These are phyloP conservation scores for Podila verticillata DNA, from an alignment of 192 early-diverging fungal species.

Conservation along the genomic window DNA sequence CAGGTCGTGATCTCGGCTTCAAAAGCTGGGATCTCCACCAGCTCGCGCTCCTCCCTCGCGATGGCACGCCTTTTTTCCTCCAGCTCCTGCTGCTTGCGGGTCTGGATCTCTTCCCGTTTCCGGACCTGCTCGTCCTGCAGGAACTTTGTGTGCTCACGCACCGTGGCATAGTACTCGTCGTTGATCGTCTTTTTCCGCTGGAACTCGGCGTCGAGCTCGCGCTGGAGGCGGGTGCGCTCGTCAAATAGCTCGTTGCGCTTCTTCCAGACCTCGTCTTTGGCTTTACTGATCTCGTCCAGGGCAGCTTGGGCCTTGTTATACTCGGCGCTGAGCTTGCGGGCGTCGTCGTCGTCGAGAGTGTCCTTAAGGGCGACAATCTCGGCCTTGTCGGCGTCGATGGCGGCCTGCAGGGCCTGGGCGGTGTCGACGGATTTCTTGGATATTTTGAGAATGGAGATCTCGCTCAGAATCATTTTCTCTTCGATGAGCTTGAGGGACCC, in stretches of 20 bases:
- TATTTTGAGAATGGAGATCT: constrained; percentile 76
- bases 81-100: constrained; percentile 66
- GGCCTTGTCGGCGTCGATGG: constrained; percentile 62
- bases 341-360: constrained; percentile 56
- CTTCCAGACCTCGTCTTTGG: constrained; percentile 65
- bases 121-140: constrained; percentile 69
- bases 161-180: constrained; percentile 71
- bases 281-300: constrained; percentile 66
- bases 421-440: constrained; percentile 70
- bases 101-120: constrained; percentile 66
- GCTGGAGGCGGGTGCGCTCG: constrained; percentile 72
- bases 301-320: constrained; percentile 74
- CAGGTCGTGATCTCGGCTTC: constrained; percentile 82
- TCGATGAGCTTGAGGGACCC: constrained; percentile 80
- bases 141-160: constrained; percentile 74
- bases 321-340: constrained; percentile 67
- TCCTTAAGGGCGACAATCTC: constrained; percentile 67
- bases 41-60: constrained; percentile 78
- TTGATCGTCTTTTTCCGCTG: constrained; percentile 66
- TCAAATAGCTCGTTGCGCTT: constrained; percentile 67
- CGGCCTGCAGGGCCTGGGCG: constrained; percentile 56
- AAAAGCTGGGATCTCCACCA: constrained; percentile 86
- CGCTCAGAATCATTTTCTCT: constrained; percentile 83
- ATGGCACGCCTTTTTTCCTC: constrained; percentile 68
- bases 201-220: constrained; percentile 70